Percentiles rank a stretch among this genome's conserved stretches.
Evolutionary conservation across 768 basidiomycete genomes (phyloP).

Genomic region (Phanerodontia chrysosporium): DNA sequence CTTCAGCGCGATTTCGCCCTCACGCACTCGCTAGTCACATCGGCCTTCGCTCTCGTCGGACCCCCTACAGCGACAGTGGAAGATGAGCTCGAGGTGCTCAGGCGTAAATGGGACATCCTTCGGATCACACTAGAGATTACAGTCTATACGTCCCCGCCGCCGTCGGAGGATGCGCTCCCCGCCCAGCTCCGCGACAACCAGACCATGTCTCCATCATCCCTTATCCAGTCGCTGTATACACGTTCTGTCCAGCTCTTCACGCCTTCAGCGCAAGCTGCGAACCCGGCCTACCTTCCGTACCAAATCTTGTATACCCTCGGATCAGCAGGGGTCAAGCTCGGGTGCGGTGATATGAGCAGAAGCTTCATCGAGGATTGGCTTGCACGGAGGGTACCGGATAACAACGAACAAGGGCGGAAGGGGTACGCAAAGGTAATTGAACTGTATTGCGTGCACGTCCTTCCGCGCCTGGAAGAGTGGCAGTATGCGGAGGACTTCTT

Average conservation of each 20-base stretch:
- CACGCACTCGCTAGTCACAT: slow-evolving; percentile 58
- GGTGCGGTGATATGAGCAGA: slow-evolving; percentile 55
- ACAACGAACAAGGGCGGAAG: slow-evolving; percentile 33
- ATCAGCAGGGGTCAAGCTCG: slow-evolving; percentile 65
- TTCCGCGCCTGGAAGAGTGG: slow-evolving; percentile 76
- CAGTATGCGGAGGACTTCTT: slow-evolving; percentile 75
- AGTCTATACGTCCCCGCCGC: slow-evolving; percentile 54
- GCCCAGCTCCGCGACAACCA: slow-evolving; percentile 48
- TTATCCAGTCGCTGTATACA: slow-evolving; percentile 51
- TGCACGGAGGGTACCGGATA: slow-evolving; percentile 41
- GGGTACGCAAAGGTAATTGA: slow-evolving; percentile 75
- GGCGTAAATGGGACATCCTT: slow-evolving; percentile 85
- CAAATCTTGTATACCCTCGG: slow-evolving; percentile 68
- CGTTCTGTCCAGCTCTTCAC: slow-evolving; percentile 71
- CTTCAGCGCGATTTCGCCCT: slow-evolving; percentile 68
- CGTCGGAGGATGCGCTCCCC: slow-evolving; percentile 43
- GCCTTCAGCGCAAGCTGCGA: slow-evolving; percentile 39
- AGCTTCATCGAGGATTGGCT: slow-evolving; percentile 79
- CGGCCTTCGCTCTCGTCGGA: slow-evolving; percentile 60
- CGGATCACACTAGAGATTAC: slow-evolving; percentile 80
- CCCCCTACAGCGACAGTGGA: slow-evolving; percentile 37
- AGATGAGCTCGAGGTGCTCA: slow-evolving; percentile 39
- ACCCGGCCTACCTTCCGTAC: slow-evolving; percentile 59
- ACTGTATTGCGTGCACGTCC: slow-evolving; percentile 67
- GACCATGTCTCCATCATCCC: slow-evolving; percentile 52